Conservation (phyloP, 2,329 filamentous ascomycete species). For the Trematosphaeria pertusa region DNA sequence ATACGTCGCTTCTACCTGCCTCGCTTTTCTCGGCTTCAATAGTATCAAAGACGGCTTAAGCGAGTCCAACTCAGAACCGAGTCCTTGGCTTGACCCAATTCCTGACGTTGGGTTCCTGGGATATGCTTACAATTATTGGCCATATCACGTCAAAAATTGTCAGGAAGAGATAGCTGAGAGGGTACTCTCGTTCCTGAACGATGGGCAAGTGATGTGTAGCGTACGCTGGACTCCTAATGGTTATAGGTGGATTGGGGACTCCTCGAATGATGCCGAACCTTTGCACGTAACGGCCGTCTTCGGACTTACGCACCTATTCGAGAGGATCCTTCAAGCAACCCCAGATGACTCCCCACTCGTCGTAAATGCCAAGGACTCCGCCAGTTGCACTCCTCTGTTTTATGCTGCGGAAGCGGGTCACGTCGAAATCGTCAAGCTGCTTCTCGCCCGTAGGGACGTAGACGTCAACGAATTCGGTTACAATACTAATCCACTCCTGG, state of each 20-base stretch:
- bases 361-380: not conserved
- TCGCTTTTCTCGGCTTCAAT: not conserved
- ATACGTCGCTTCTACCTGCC: not conserved
- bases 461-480: not conserved
- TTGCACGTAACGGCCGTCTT: not conserved
- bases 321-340: not conserved
- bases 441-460: not conserved
- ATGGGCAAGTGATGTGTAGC: no score
- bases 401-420: not conserved
- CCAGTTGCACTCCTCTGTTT: not conserved
- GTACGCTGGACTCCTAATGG: no score
- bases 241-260: no score
- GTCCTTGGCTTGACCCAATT: no score
- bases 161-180: not conserved
- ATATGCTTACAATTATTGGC: not conserved
- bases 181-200: not conserved
- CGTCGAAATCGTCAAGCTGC: not conserved
- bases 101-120: not conserved
- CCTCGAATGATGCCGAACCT: no score
- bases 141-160: not conserved
- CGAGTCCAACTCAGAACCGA: not conserved
- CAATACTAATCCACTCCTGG: not conserved
- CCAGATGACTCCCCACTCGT: not conserved
- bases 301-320: not conserved
- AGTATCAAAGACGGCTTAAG: not conserved